A percentile compares a stretch with the other conserved stretches of the same genome.
phyloP scores from a whole-genome alignment of 352 stramenopile species.

The Globisporangium parvum region DNA sequence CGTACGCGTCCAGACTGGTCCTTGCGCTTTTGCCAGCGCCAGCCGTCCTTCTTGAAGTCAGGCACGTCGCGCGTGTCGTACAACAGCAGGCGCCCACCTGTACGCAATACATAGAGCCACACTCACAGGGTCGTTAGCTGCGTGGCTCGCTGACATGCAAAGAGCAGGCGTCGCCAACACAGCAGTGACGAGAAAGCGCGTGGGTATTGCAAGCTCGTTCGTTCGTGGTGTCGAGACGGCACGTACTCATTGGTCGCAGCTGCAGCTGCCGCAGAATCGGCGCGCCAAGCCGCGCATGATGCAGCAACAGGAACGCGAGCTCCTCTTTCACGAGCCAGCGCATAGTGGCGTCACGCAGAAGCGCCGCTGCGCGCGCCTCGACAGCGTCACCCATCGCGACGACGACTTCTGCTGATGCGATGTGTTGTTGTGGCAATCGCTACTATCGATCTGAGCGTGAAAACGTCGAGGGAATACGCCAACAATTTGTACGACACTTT shows the following conservation, averaged over 20 bases:
- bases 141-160: not conserved
- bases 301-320: conserved; percentile 62
- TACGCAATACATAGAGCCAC: conserved; percentile 1
- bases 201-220: not conserved
- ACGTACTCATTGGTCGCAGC: conserved; percentile 53
- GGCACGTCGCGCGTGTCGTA: conserved; percentile 55
- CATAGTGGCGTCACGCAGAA: conserved; percentile 37
- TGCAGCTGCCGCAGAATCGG: conserved; percentile 39
- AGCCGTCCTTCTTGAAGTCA: conserved; percentile 86
- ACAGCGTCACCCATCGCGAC: not conserved
- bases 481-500: too few species aligned
- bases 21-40: conserved; percentile 83
- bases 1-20: conserved; percentile 65
- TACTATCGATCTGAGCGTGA: not conserved
- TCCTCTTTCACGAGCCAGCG: conserved; percentile 86
- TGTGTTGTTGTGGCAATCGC: not conserved
- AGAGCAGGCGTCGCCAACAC: not conserved
- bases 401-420: not conserved
- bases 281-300: conserved; percentile 36
- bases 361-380: conserved; percentile 25
- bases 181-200: too few species aligned
- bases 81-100: conserved; percentile 67
- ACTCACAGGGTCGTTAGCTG: conserved; percentile 1
- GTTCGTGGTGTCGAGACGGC: not conserved
- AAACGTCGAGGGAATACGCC: too few species aligned